phyloP scores from a whole-genome alignment of 305 asterid species.

The Petunia hybrid region DNA sequence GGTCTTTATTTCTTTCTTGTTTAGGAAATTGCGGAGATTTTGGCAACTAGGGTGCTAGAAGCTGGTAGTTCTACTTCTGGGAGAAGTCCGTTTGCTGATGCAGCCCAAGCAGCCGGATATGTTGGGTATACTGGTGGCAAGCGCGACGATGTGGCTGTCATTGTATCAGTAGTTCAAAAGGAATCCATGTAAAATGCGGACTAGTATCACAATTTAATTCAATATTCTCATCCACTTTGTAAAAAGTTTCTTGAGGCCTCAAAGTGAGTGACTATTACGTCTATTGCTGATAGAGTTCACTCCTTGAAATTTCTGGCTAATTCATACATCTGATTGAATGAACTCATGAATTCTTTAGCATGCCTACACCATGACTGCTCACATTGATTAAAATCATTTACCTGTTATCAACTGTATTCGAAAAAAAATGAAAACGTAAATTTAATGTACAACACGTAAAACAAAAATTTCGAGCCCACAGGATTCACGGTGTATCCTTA shows the following conservation, averaged over 20 bases:
- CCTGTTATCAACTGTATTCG: no score
- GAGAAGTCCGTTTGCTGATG: constrained; percentile 82
- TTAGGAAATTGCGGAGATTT: constrained; percentile 75
- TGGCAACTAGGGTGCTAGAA: constrained; percentile 73
- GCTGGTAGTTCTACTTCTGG: constrained; percentile 57
- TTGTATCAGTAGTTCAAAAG: constrained; percentile 69
- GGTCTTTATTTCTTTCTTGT: not conserved
- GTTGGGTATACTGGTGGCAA: constrained; percentile 72
- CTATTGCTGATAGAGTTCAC: constrained; percentile 21
- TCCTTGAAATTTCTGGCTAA: not conserved
- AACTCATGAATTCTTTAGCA: no score
- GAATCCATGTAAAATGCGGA: not conserved
- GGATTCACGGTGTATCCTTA: no score
- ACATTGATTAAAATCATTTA: not conserved
- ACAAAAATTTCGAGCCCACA: no score
- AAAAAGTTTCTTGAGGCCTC: constrained; percentile 2
- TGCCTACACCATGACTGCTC: not conserved
- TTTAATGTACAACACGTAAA: no score
- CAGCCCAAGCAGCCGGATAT: constrained; percentile 81
- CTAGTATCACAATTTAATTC: not conserved
- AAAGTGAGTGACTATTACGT: constrained; percentile 2
- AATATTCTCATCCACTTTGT: not conserved
- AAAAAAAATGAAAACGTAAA: no score
- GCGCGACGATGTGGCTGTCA: constrained; percentile 81
- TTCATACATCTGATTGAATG: not conserved